Evolutionary conservation across 2,329 filamentous ascomycete species (phyloP).

Genomic region (Ascochyta pisi): DNA sequence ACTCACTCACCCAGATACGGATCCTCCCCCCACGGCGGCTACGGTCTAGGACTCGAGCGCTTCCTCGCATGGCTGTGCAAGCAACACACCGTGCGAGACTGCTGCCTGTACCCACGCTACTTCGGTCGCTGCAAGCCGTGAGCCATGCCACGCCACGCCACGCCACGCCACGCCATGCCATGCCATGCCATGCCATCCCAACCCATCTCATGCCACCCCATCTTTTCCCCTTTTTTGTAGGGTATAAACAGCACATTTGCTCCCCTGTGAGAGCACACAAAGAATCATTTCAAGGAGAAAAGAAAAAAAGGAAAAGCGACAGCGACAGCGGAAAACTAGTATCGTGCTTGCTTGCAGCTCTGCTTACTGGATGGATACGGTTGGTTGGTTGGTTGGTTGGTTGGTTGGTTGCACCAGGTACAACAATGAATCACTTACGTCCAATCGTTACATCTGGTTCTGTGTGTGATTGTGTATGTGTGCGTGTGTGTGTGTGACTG

Average conservation of each 20-base stretch:
- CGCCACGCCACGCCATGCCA: too few relatives aligned
- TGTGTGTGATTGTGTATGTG: neutral
- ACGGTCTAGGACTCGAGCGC: constrained; percentile 89
- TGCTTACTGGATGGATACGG: too few relatives aligned
- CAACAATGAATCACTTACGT: constrained; percentile 19
- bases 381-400: too few relatives aligned
- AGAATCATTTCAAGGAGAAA: neutral
- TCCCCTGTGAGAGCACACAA: too few relatives aligned
- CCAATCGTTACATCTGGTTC: constrained; percentile 13
- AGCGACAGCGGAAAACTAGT: too few relatives aligned
- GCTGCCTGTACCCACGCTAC: constrained; percentile 80
- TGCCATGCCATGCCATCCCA: neutral
- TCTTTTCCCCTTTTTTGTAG: neutral
- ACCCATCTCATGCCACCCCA: neutral
- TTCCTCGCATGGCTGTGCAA: constrained; percentile 73
- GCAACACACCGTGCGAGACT: constrained; percentile 70
- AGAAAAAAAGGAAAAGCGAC: neutral
- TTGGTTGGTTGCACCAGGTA: constrained; percentile 15
- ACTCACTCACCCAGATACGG: constrained; percentile 70
- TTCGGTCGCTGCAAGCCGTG: constrained; percentile 82
- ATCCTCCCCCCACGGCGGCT: constrained; percentile 88
- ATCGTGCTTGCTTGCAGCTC: too few relatives aligned
- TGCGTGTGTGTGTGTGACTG: neutral
- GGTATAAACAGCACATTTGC: neutral
- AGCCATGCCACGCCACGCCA: constrained; percentile 10